A percentile compares a stretch with the other conserved stretches of the same genome.
Evolutionary conservation across 768 basidiomycete species (phyloP).

Genomic region (Collybiopsis luxurians): DNA sequence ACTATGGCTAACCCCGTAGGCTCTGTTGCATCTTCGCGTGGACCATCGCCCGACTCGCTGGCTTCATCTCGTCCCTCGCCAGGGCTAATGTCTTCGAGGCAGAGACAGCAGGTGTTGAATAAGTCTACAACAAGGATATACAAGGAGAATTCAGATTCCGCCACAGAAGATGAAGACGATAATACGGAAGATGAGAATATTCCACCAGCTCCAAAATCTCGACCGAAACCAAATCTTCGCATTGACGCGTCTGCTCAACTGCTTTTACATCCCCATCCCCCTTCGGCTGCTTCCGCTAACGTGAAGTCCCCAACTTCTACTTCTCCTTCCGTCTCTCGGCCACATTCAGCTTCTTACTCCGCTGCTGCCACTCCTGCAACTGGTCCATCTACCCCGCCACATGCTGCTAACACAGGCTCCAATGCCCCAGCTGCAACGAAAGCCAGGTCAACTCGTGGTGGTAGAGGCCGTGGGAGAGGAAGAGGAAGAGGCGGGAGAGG

Average conservation of each 20-base stretch:
- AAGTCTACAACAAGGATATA: neutral
- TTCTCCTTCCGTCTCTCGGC: too few relatives aligned
- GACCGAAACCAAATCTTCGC: slow-evolving; percentile 4
- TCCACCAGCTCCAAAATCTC: neutral
- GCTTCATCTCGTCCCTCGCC: slow-evolving; percentile 1
- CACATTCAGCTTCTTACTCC: neutral
- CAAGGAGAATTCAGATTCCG: neutral
- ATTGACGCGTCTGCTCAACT: slow-evolving; percentile 5
- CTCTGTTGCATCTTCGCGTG: slow-evolving; percentile 6
- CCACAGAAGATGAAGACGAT: slow-evolving; percentile 13
- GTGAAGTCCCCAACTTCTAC: neutral
- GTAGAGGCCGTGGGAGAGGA: slow-evolving; percentile 5
- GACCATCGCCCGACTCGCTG: slow-evolving; percentile 5
- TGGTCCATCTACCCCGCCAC: too few relatives aligned
- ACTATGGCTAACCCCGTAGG: neutral
- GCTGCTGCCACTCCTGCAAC: neutral
- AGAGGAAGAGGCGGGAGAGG: neutral
- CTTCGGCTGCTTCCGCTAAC: neutral
- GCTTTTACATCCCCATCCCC: neutral
- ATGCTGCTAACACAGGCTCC: too few relatives aligned
- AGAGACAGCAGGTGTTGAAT: neutral
- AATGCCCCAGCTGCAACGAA: neutral
- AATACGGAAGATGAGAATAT: neutral
- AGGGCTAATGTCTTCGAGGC: neutral
- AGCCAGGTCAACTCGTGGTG: neutral